Evolutionary conservation across 1,139 yeast genomes (phyloP), one percentile per base, ranked within the genome.

Genomic region (Taphrina populina): DNA sequence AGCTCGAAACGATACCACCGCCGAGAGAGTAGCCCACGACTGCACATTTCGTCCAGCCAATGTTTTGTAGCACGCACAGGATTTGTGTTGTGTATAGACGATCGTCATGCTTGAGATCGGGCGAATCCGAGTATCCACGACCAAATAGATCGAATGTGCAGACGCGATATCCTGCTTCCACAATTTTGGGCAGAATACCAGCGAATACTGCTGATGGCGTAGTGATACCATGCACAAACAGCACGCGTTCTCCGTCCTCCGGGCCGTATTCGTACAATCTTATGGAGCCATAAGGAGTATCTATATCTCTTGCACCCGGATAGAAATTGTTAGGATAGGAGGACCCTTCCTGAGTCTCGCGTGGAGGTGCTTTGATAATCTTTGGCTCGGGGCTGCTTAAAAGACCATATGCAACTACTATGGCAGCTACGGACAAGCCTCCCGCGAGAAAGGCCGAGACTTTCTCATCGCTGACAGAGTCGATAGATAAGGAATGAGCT

Each of bases 141-240:
- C 57, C 57, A 21, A 36, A 45, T n/a, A 53, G 24, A 23, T 53
- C 57, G 20, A 30, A 45, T 29, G 52, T 36, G 3, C 35, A 27
- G 26, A 53, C 52, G 13, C 52, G 52, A 32, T 44, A 45, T 5
- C 56, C 56, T 4, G 40, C 35, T 8, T 41, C 35, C 15, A 52
- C 51, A 11, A 41, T 11, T 10, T 34, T 23, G 11, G 41, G 49
- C 24, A 34, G 32, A 24, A 52, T 19, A 5, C 46, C 57, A 10
- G 30, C 8, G 29, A 53, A 53, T 19, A 44, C 52, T 2, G 52
- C 45, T 19, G 26, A 30, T 10, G 57, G 57, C 10, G 57, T 44
- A 4, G 52, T 53, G 29, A 53, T 53, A 34, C 57, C 57, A 32
- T 53, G 57, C 15, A 53, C 29, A 19, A 53, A 45, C 37, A 53